These are phyloP conservation scores for Lactarius sp. DNA, from an alignment of 768 basidiomycete genomes.

Conservation along the genomic window DNA sequence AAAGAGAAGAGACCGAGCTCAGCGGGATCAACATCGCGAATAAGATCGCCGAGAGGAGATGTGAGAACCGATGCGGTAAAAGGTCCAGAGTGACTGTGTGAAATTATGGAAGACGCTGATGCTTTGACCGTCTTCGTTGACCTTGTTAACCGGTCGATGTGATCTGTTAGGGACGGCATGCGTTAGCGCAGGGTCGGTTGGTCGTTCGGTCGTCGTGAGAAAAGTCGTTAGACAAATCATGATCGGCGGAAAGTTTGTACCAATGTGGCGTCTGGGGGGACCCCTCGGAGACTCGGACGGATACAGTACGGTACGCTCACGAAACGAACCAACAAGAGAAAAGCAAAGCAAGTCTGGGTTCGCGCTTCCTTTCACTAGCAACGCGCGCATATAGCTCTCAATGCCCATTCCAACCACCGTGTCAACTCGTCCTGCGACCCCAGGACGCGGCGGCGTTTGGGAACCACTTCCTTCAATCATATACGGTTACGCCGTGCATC, in stretches of 20 bases:
- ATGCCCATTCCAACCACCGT: constrained; percentile 14
- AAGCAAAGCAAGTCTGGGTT: background rate
- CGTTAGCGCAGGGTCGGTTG: background rate
- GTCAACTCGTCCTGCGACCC: constrained; percentile 22
- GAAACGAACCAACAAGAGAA: too few relatives aligned
- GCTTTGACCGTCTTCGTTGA: constrained; percentile 49
- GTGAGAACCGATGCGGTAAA: constrained; percentile 65
- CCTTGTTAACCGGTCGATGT: constrained; percentile 58
- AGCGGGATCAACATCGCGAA: constrained; percentile 72
- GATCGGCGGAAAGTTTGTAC: background rate
- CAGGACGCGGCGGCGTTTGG: constrained; percentile 45
- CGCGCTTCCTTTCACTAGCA: background rate
- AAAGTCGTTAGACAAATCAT: background rate
- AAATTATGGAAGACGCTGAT: constrained; percentile 36
- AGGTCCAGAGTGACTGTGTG: constrained; percentile 31
- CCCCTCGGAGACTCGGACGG: background rate
- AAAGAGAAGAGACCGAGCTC: constrained; percentile 76
- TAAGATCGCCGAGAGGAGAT: constrained; percentile 63
- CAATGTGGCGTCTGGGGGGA: background rate
- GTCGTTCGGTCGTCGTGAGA: background rate
- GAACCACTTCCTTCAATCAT: constrained; percentile 67
- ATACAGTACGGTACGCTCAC: too few relatives aligned
- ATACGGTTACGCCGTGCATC: constrained; percentile 90
- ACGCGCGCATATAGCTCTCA: background rate
- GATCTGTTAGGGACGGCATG: constrained; percentile 59